phyloP scores from a whole-genome alignment of 345 rosid species.

The Bruguiera gymnorhiza region DNA sequence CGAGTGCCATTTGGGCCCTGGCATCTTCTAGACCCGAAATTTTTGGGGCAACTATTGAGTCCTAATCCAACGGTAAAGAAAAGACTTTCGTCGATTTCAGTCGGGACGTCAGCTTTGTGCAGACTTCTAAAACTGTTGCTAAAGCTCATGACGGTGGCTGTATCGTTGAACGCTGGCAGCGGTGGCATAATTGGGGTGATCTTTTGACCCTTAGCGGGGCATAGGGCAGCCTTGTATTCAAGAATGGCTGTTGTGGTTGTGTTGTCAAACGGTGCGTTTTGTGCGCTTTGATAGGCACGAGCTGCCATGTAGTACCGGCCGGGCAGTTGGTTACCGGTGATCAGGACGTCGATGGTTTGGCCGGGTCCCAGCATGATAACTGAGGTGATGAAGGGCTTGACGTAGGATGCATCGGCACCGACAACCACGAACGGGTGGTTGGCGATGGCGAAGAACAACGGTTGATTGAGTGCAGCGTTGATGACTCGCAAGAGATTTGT shows the following conservation, averaged over 20 bases:
- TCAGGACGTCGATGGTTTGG: slow-evolving; percentile 85
- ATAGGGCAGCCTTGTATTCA: slow-evolving; percentile 69
- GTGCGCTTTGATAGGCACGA: slow-evolving; percentile 73
- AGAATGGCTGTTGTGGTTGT: slow-evolving; percentile 91
- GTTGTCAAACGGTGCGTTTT: slow-evolving; percentile 70
- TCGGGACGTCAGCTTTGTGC: slow-evolving; percentile 57
- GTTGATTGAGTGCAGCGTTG: slow-evolving; percentile 83
- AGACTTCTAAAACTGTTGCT: slow-evolving; percentile 46
- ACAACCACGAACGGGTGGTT: slow-evolving; percentile 83
- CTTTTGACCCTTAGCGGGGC: slow-evolving; percentile 47
- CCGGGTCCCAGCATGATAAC: slow-evolving; percentile 90
- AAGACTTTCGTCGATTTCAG: slow-evolving; percentile 57
- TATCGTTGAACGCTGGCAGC: slow-evolving; percentile 74
- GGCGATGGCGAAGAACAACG: slow-evolving; percentile 73
- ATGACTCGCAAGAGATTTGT: slow-evolving; percentile 74
- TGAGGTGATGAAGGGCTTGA: slow-evolving; percentile 70
- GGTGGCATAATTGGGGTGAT: slow-evolving; percentile 46
- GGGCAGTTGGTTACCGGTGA: slow-evolving; percentile 63
- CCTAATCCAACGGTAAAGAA: slow-evolving; percentile 79
- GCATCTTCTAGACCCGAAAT: slow-evolving; percentile 40
- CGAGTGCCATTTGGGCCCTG: slow-evolving; percentile 92
- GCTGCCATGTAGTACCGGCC: slow-evolving; percentile 80
- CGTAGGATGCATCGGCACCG: slow-evolving; percentile 83
- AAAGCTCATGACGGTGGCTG: slow-evolving; percentile 65
- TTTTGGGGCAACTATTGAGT: slow-evolving; percentile 62